Conservation (phyloP, 2,329 filamentous ascomycete species). For the Exophiala oligosperma region DNA sequence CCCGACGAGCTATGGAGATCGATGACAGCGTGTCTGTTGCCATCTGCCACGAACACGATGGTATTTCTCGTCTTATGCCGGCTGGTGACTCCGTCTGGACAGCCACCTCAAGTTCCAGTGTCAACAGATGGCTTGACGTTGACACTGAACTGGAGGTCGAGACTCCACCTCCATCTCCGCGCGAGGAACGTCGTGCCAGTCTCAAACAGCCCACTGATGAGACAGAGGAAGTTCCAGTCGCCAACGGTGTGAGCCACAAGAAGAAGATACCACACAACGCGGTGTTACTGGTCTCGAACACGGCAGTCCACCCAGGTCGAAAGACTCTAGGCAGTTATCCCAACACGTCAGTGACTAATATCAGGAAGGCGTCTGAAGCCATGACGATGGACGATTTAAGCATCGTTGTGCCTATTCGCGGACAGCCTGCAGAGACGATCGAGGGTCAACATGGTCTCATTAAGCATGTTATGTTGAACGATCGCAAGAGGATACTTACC, state of each 20-base stretch:
- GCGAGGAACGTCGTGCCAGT: constrained; percentile 53
- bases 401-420: constrained; percentile 63
- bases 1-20: constrained; percentile 71
- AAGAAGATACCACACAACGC: constrained; percentile 74
- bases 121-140: constrained; percentile 87
- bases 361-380: constrained; percentile 59
- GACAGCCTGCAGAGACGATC: constrained; percentile 75
- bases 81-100: constrained; percentile 84
- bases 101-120: constrained; percentile 83
- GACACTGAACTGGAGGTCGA: constrained; percentile 74
- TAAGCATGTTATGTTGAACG: constrained; percentile 89
- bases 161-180: constrained; percentile 52
- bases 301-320: constrained; percentile 69
- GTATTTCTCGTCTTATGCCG: constrained; percentile 56
- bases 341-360: constrained; percentile 40
- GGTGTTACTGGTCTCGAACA: constrained; percentile 80
- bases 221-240: constrained; percentile 14
- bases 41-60: constrained; percentile 88
- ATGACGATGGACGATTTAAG: constrained; percentile 50
- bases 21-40: constrained; percentile 89
- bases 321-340: constrained; percentile 54
- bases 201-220: constrained; percentile 7
- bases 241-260: constrained; percentile 36
- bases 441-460: constrained; percentile 94
- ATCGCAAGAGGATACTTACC: constrained; percentile 83